phyloP scores from a whole-genome alignment of 208 protist species.

The Trypanosoma caninum region DNA sequence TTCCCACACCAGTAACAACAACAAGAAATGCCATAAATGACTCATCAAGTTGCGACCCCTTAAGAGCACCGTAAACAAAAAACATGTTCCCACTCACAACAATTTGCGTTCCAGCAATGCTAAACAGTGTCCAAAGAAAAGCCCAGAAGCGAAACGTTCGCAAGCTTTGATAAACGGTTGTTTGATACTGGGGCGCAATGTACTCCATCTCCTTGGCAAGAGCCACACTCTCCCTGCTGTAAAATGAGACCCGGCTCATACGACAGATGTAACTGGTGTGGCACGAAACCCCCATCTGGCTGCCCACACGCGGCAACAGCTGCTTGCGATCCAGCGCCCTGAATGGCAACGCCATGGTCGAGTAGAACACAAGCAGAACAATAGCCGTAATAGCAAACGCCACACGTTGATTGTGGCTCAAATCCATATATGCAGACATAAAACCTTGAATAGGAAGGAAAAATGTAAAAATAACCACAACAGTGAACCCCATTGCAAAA shows the following conservation, averaged over 20 bases:
- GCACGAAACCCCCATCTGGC: not conserved
- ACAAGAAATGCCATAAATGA: slow-evolving; percentile 37
- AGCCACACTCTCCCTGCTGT: not conserved
- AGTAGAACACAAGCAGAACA: slow-evolving; percentile 27
- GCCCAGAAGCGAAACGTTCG: slow-evolving; percentile 12
- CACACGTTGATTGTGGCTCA: slow-evolving; percentile 24
- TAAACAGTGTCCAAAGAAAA: slow-evolving; percentile 20
- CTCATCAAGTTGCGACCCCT: slow-evolving; percentile 13
- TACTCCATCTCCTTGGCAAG: slow-evolving; percentile 8
- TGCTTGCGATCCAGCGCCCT: slow-evolving; percentile 33
- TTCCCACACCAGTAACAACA: slow-evolving; percentile 27
- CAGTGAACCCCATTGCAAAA: slow-evolving; percentile 53
- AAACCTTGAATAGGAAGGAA: slow-evolving; percentile 64
- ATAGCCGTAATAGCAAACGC: slow-evolving; percentile 46
- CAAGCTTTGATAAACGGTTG: slow-evolving; percentile 15
- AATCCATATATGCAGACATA: slow-evolving; percentile 33
- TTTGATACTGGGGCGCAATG: slow-evolving; percentile 26
- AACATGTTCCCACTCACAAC: slow-evolving; percentile 18
- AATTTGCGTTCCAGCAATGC: slow-evolving; percentile 3
- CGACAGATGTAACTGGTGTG: not conserved
- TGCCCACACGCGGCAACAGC: not conserved
- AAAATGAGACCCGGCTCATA: not conserved
- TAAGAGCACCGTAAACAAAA: slow-evolving; percentile 19
- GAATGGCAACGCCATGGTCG: slow-evolving; percentile 50
- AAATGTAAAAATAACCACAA: slow-evolving; percentile 56